Conservation (phyloP, 2,329 filamentous ascomycete genomes). For the Penicillium aurantiogriseum region DNA sequence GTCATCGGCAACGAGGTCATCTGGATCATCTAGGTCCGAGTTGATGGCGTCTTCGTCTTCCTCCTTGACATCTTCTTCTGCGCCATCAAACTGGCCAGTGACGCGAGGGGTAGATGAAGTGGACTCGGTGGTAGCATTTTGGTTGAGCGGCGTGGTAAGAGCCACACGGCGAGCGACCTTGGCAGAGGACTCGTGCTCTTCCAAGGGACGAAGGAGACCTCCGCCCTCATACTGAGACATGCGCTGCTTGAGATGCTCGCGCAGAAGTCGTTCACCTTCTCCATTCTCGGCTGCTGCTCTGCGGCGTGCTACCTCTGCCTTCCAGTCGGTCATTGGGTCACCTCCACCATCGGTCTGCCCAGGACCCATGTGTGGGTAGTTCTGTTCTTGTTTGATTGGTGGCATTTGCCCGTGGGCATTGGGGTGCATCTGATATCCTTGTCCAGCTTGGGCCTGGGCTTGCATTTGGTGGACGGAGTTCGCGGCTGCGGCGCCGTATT, state of each 20-base stretch:
- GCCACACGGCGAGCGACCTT: constrained; percentile 42
- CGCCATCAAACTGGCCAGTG: constrained; percentile 57
- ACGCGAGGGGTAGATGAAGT: constrained; percentile 16
- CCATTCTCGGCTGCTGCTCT: constrained; percentile 41
- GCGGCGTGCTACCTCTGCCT: constrained; percentile 45
- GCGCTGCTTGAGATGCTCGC: constrained; percentile 43
- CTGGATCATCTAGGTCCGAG: constrained; percentile 92
- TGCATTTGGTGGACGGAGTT: constrained; percentile 47
- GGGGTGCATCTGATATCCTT: constrained; percentile 32
- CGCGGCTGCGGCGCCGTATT: constrained; percentile 44
- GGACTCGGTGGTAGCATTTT: constrained; percentile 3
- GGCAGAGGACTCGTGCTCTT: constrained; percentile 36
- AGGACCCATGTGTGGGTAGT: constrained; percentile 44
- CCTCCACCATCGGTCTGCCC: constrained; percentile 75
- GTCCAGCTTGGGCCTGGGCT: constrained; percentile 41
- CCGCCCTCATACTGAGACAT: constrained; percentile 47
- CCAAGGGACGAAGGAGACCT: constrained; percentile 46
- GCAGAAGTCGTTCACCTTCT: constrained; percentile 41
- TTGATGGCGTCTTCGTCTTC: constrained; percentile 96
- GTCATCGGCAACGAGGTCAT: constrained; percentile 79
- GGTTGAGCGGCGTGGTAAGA: constrained; percentile 13
- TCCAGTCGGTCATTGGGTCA: constrained; percentile 54
- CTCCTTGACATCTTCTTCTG: constrained; percentile 53
- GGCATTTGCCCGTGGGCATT: constrained; percentile 39
- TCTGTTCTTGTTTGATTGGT: constrained; percentile 42